A percentile compares a stretch with the other conserved stretches of the same genome.
Conservation (phyloP, 2,329 filamentous ascomycete genomes). For the Sporothrix sp. region DNA sequence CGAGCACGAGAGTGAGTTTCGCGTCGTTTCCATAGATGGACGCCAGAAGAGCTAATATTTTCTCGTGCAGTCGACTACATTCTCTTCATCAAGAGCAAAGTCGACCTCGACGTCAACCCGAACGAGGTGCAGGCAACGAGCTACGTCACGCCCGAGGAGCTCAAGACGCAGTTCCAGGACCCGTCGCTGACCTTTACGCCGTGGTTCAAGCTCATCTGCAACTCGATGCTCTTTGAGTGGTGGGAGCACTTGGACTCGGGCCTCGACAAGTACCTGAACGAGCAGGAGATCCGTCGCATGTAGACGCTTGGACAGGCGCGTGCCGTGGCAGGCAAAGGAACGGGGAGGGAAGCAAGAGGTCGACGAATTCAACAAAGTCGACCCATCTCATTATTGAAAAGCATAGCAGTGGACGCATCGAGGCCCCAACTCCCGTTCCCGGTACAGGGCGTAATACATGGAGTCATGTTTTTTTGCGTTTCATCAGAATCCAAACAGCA, state of each 20-base stretch:
- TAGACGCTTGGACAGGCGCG: constrained; percentile 11
- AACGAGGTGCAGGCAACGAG: constrained; percentile 83
- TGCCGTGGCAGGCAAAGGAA: neutral
- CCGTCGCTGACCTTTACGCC: constrained; percentile 79
- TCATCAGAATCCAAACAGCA: no score
- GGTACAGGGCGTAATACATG: no score
- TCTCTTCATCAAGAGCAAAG: constrained; percentile 91
- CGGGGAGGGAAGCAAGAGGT: neutral
- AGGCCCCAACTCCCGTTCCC: neutral
- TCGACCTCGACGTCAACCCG: constrained; percentile 68
- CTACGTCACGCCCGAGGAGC: constrained; percentile 73
- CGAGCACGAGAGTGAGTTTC: constrained; percentile 82
- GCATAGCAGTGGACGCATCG: neutral
- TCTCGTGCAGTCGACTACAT: constrained; percentile 77
- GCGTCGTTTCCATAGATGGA: neutral
- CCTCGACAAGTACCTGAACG: constrained; percentile 75
- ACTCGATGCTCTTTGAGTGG: constrained; percentile 97
- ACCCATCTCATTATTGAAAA: neutral
- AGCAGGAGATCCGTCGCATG: constrained; percentile 85
- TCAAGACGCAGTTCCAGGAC: constrained; percentile 79
- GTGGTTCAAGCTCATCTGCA: constrained; percentile 98
- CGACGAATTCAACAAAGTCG: neutral
- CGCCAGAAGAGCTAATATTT: neutral
- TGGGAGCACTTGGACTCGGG: constrained; percentile 77
- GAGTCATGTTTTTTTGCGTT: neutral